These are phyloP conservation scores for Pythium chondricola DNA, from an alignment of 352 stramenopile genomes.

Conservation along the genomic window DNA sequence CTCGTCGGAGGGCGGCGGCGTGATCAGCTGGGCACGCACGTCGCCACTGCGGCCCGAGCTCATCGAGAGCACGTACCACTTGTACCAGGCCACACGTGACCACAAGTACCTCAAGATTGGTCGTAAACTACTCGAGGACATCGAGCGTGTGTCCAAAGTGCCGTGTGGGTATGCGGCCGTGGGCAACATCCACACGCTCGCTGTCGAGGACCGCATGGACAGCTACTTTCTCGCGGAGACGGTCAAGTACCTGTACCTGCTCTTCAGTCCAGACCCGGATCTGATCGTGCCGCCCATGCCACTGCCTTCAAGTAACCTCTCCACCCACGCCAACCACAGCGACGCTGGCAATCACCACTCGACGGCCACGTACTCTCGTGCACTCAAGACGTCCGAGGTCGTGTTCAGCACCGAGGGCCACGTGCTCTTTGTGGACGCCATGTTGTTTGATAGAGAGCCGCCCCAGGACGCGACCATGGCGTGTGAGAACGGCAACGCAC, in stretches of 20 bases:
- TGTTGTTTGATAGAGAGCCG: slow-evolving; percentile 35
- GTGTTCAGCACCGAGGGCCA: slow-evolving; percentile 84
- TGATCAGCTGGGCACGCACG: slow-evolving; percentile 73
- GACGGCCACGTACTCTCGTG: slow-evolving; percentile 10
- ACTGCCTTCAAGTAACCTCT: neutral
- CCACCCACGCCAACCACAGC: neutral
- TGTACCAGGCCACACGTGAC: slow-evolving; percentile 88
- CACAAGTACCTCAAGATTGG: slow-evolving; percentile 89
- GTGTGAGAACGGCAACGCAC: slow-evolving; percentile 51
- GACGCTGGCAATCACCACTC: neutral
- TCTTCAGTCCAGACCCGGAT: slow-evolving; percentile 92
- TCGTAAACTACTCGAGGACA: slow-evolving; percentile 80
- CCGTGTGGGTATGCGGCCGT: slow-evolving; percentile 91
- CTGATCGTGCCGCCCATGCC: slow-evolving; percentile 52
- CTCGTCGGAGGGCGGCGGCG: slow-evolving; percentile 26
- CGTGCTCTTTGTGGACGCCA: slow-evolving; percentile 53
- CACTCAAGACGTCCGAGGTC: slow-evolving; percentile 61
- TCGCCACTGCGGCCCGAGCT: slow-evolving; percentile 96
- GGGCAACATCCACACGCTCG: slow-evolving; percentile 85
- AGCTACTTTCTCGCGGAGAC: slow-evolving; percentile 99
- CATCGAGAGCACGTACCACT: slow-evolving; percentile 95
- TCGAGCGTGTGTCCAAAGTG: slow-evolving; percentile 83
- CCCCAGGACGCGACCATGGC: slow-evolving; percentile 5
- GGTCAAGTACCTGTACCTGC: slow-evolving; percentile 98
- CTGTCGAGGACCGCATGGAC: slow-evolving; percentile 96